phyloP scores from a whole-genome alignment of 208 protist genomes.

The Leishmania lainsoni region DNA sequence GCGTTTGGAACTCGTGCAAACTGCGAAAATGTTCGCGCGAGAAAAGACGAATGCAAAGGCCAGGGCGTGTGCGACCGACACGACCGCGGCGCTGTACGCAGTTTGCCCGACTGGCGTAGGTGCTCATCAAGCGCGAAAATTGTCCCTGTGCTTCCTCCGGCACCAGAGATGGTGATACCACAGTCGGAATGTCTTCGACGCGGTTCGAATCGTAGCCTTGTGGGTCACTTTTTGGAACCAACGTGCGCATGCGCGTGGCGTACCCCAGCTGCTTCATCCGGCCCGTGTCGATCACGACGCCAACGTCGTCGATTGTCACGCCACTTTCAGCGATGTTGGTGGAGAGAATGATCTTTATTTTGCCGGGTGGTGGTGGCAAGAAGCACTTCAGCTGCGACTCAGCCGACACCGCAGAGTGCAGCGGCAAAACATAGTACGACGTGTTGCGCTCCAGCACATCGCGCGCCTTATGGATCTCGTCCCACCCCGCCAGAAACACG shows the following conservation, averaged over 20 bases:
- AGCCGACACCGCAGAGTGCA: constrained; percentile 93
- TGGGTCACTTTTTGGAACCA: constrained; percentile 34
- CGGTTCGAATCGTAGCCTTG: constrained; percentile 36
- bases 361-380: constrained; percentile 88
- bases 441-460: constrained; percentile 77
- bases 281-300: constrained; percentile 97
- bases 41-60: constrained; percentile 95
- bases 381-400: constrained; percentile 98
- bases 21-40: constrained; percentile 76
- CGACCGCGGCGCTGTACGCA: constrained; percentile 94
- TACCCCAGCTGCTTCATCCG: constrained; percentile 96
- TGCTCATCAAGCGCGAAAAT: constrained; percentile 68
- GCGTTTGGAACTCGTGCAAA: constrained; percentile 89
- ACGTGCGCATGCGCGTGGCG: constrained; percentile 54
- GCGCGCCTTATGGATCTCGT: constrained; percentile 85
- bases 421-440: constrained; percentile 72
- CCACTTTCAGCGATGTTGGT: constrained; percentile 99
- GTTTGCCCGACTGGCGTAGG: constrained; percentile 87
- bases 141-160: constrained; percentile 9
- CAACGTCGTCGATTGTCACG: constrained; percentile 99
- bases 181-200: neutral
- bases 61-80: constrained; percentile 93
- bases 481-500: constrained; percentile 94
- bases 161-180: neutral
- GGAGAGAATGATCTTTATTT: constrained; percentile 97